Evolutionary conservation across 2,329 filamentous ascomycete species (phyloP), one percentile per base, ranked within the genome.

Genomic region (Sporothrix mexicana): DNA sequence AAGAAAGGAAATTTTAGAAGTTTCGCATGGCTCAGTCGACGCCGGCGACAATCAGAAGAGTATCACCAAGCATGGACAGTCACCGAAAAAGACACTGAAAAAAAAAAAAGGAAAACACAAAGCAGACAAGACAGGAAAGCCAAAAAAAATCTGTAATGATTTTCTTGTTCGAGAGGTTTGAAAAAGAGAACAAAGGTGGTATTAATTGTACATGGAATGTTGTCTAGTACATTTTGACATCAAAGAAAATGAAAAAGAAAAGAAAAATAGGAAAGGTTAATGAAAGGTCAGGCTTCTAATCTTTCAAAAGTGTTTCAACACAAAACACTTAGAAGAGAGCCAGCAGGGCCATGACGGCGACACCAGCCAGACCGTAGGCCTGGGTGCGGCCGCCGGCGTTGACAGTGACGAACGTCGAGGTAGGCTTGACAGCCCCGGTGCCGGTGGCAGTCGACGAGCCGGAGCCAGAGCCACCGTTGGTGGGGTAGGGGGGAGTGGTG

Each of bases 321-420:
- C 30, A 36, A 36, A 36, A 36, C 30, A 25, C 67, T 85, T 86
- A 88, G 77, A 88, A 80, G 75, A 82, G 84, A 77, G 82, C 82
- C 73, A 84, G 78, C 73, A 84, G 76, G 71, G 82, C 83, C 77
- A 86, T 80, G 76, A 82, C 82, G 73, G 82, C 83, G 69, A 85
- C 77, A 70, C 83, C 84, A 72, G 80, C 79, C 71, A 87, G 80
- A 74, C 84, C 84, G 73, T 79, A 73, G 70, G 77, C 76, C 75
- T 80, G 78, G 71, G 79, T 80, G 71, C 79, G 83, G 75, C 79
- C 73, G 76, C 82, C 81, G 72, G 82, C 83, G 74, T 80, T 80
- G 75, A 83, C 79, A 59, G 82, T 78, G 67, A 78, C 81, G 61
- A 83, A 13, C 59, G 51, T 53, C 72, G 78, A 77, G 72, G 81